Evolutionary conservation across 1,139 yeast species (phyloP), one percentile per base, ranked within the genome.

Genomic region (Hansenula anomala): DNA sequence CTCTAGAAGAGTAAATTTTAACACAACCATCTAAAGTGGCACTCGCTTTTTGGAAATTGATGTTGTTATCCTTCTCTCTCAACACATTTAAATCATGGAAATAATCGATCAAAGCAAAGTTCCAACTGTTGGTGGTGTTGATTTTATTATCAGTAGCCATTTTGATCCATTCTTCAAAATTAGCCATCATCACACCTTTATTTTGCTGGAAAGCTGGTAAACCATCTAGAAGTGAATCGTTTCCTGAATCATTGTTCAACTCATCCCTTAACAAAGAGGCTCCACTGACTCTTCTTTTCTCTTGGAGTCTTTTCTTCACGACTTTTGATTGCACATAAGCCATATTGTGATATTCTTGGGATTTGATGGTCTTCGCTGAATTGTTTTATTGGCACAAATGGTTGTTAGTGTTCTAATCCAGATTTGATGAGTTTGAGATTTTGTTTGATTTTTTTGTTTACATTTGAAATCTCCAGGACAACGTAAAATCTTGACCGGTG

Each of bases 111-210:
- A 90, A 69, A 0, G 90, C 95, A 56, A 86, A 80, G 49, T 85
- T 84, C 96, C 95, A 85, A 43, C 67, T 73, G 52, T 82, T 81
- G 37, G 74, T 71, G 1, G 79, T 64, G 35, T 81, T 81, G 58
- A 82, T 79, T 56, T 82, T 83, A 31, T 80, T 89, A 57, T 86
- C 95, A 1, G 95, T 85, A n/a, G 94, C 88, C 63, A 85, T 70
- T 57, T 80, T 84, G 70, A 88, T 85, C 89, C 95, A 85, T 61
- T 86, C 92, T 56, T 89, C 96, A 59, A 87, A 88, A 52, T 88
- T 88, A 10, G 81, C 84, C 52, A 74, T 67, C 60, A 68, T 64
- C 10, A 63, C 61, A 23, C 67, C 59, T 41, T 58, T 55, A 41
- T 64, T 60, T 39, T 49, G 51, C 34, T 46, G 49, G 9, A 44